phyloP scores from a whole-genome alignment of 495 filamentous ascomycete species.

The Diplogelasinospora grovesii region DNA sequence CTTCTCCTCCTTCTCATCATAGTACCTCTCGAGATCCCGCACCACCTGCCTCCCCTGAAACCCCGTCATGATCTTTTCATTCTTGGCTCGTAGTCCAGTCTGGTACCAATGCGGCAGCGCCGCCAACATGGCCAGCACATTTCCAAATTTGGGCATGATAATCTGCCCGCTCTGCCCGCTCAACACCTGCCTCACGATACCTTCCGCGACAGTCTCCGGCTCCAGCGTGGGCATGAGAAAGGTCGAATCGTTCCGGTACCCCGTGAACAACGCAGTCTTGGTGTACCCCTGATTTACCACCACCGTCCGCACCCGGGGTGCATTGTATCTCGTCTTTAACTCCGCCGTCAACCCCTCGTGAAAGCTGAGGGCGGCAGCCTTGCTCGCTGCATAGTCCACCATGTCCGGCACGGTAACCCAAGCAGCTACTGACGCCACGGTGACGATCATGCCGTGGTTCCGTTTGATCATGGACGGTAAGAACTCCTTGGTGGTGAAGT shows the following conservation, averaged over 20 bases:
- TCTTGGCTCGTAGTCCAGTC: conserved; percentile 26
- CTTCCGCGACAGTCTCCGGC: conserved; percentile 60
- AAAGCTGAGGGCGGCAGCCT: conserved; percentile 60
- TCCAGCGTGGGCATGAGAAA: conserved; percentile 52
- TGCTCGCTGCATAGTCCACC: conserved; percentile 61
- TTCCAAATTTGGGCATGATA: conserved; percentile 42
- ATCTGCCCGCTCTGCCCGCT: conserved; percentile 52
- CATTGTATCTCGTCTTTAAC: conserved; percentile 53
- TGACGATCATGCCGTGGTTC: conserved; percentile 72
- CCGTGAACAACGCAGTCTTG: conserved; percentile 54
- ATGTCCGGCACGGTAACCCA: conserved; percentile 56
- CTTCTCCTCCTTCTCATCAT: conserved; percentile 27
- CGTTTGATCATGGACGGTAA: conserved; percentile 53
- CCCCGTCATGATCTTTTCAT: conserved; percentile 35
- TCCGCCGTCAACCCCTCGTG: conserved; percentile 65
- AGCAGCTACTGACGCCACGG: conserved; percentile 57
- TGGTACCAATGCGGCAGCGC: conserved; percentile 44
- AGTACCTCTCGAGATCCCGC: conserved; percentile 36
- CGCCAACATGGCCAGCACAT: conserved; percentile 24
- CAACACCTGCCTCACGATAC: conserved; percentile 53
- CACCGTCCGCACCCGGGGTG: conserved; percentile 57
- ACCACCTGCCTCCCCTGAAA: conserved; percentile 45
- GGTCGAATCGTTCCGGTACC: conserved; percentile 44
- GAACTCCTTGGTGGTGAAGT: conserved; percentile 58
- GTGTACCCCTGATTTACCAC: conserved; percentile 60